Evolutionary conservation across 2,329 filamentous ascomycete genomes (phyloP).

Genomic region (Catunica adiposa): DNA sequence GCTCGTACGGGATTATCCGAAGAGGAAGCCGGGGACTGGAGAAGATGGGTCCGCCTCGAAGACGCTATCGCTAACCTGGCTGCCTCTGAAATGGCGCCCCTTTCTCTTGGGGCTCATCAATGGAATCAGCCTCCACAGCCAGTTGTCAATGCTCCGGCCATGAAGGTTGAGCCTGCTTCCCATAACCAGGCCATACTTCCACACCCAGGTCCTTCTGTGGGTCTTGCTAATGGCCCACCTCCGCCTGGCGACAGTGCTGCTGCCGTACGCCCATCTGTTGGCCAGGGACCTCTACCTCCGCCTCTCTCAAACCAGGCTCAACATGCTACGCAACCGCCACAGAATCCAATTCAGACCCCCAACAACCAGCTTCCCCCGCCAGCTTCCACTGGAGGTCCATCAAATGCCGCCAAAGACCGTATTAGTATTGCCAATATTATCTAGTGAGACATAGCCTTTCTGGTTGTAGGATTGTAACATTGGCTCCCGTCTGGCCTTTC

Average conservation of each 20-base stretch:
- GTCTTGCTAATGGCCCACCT: background rate
- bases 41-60: slow-evolving; percentile 64
- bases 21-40: slow-evolving; percentile 51
- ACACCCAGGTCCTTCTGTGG: background rate
- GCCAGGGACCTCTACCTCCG: background rate
- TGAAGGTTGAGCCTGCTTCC: background rate
- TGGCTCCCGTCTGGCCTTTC: background rate
- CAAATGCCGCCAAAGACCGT: slow-evolving; percentile 20
- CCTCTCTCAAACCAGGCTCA: background rate
- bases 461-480: background rate
- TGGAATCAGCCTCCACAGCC: slow-evolving; percentile 13
- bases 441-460: slow-evolving; percentile 16
- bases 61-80: slow-evolving; percentile 17
- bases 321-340: background rate
- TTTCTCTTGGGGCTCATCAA: slow-evolving; percentile 8
- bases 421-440: slow-evolving; percentile 32
- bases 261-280: background rate
- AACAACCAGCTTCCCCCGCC: background rate
- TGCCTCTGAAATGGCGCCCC: slow-evolving; percentile 4
- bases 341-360: background rate
- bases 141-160: background rate
- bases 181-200: background rate
- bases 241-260: background rate
- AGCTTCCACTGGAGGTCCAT: background rate
- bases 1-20: slow-evolving; percentile 35